These are phyloP conservation scores for Pseudogymnoascus sp. DNA, from an alignment of 2,329 filamentous ascomycete species.

Conservation along the genomic window DNA sequence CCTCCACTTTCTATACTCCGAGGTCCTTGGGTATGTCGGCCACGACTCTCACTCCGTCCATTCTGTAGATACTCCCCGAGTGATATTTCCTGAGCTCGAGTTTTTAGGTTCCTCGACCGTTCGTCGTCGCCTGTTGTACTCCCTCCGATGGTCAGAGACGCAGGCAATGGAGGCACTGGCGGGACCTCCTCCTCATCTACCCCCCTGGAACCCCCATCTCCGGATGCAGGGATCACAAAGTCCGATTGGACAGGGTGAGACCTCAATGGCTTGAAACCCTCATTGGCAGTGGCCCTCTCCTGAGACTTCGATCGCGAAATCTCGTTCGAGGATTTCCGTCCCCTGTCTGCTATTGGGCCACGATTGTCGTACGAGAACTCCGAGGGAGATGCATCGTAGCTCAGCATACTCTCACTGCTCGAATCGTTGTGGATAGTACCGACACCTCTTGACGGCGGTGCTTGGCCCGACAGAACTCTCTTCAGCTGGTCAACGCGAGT, in stretches of 20 bases:
- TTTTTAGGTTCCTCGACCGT: neutral
- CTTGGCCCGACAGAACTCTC: conserved; percentile 50
- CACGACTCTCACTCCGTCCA: neutral
- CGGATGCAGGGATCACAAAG: neutral
- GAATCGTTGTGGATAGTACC: conserved; percentile 42
- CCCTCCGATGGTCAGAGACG: neutral
- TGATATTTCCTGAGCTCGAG: neutral
- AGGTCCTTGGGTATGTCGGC: neutral
- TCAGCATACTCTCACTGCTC: conserved; percentile 62
- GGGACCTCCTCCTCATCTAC: neutral
- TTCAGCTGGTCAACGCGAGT: conserved; percentile 59
- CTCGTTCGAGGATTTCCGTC: neutral
- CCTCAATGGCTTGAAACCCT: neutral
- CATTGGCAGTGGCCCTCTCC: neutral
- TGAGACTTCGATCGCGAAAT: neutral
- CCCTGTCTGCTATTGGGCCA: neutral
- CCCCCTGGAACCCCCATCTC: neutral
- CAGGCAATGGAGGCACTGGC: neutral
- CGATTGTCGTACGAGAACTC: conserved; percentile 52
- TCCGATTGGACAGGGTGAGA: neutral
- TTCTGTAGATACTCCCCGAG: neutral
- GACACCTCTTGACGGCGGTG: conserved; percentile 31
- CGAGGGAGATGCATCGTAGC: conserved; percentile 60
- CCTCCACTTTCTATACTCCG: neutral
- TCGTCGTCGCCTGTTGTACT: neutral